A percentile compares a stretch with the other conserved stretches of the same genome.
Evolutionary conservation across 768 basidiomycete species (phyloP).

Genomic region (Termitomyces bulborhizus): DNA sequence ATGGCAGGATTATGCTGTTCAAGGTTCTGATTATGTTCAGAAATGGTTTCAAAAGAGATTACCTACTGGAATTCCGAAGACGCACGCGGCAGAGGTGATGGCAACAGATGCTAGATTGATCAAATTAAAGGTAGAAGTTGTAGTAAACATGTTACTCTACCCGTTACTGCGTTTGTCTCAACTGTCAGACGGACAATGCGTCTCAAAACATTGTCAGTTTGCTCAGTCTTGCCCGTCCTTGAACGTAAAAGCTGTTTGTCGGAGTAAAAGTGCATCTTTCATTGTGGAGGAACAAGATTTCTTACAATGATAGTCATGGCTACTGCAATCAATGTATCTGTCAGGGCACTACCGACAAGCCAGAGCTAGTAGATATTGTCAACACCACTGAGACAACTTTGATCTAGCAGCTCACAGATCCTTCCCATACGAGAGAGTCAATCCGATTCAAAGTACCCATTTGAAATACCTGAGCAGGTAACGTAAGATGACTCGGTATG

Average conservation of each 20-base stretch:
- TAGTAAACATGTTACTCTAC: background rate
- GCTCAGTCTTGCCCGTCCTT: background rate
- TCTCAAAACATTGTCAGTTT: background rate
- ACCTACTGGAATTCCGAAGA: background rate
- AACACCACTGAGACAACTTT: background rate
- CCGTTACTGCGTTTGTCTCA: background rate
- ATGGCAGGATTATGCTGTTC: too few relatives aligned
- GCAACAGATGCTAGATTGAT: background rate
- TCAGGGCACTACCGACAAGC: background rate
- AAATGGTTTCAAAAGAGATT: slow-evolving; percentile 2
- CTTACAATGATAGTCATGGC: background rate
- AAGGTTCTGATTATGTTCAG: slow-evolving; percentile 22
- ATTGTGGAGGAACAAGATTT: background rate
- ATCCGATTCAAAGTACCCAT: background rate
- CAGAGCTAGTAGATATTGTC: background rate
- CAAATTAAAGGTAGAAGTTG: background rate
- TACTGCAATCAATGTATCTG: background rate
- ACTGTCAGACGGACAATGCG: background rate
- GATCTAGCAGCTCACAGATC: background rate
- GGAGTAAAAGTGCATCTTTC: background rate
- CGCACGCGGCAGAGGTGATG: background rate
- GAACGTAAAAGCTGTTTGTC: background rate
- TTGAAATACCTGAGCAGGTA: background rate
- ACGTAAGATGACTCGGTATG: background rate
- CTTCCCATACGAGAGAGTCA: slow-evolving; percentile 3